Base-by-base conservation (phyloP, 345 rosid genomes). In the Eucalyptus decipiens region DNA sequence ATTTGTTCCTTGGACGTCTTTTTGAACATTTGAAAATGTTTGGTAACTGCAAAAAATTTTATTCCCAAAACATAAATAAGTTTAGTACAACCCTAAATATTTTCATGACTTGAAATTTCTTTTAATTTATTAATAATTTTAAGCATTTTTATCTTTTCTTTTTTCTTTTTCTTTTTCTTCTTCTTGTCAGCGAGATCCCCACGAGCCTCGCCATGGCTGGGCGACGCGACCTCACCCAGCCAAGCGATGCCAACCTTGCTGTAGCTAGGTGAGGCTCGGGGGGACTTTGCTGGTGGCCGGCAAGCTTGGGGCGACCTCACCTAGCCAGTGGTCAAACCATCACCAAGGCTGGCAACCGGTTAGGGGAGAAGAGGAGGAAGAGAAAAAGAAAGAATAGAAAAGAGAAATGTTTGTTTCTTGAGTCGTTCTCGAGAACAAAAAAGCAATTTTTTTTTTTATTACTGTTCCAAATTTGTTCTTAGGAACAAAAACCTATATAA, bases 201-300 rank as follows among this genome's bases (percentile, higher is more conserved):
- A 52, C 2, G 1, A 4, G 56, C 56, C 56, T 52, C 2, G 0
- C 9, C 2, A 0, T 19, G 56, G 24, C 0, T 19, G 1, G 56
- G 56, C 0, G 1, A 52, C 0, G 0, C 5, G 0, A 52, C 58
- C 58, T 52, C 2, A 0, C 0, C 58, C 5, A 52, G 0, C 4
- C 10, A 7, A 52, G 24, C 0, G 10, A 52, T 52, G 24, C 58
- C 2, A 52, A 52, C 58, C 11, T 52, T 1, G 1, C 1, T 0
- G 2, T 52, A 19, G 58, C 58, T 52, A 52, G 24, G 58, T 52
- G 10, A 52, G 58, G 11, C 11, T 8, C 0, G 0, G 1, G 1
- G 1, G 0, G 24, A 52, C 58, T 52, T 8, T 0, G 24, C 0
- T 0, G 1, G 5, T 19, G 58, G 10, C 2, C 0, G 4, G 58